Base-by-base conservation (phyloP, 1,139 yeast genomes). In the Kodamaea derodonti region DNA sequence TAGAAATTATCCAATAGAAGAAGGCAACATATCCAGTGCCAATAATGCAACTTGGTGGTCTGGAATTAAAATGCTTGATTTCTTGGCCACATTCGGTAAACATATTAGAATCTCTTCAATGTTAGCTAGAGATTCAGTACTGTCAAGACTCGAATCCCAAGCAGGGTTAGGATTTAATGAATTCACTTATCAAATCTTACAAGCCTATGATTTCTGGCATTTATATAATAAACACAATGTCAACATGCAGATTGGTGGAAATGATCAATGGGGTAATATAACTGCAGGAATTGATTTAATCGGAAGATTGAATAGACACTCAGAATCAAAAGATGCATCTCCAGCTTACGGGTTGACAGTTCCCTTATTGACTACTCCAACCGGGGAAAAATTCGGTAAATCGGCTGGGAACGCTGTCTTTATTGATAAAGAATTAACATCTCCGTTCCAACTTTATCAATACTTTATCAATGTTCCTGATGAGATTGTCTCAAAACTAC, bases 231-330 rank as follows among this genome's bases (percentile, higher is more conserved):
- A 72, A 12, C 64, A 76, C 26, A 62, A 67, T 3, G 94, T 92
- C 29, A 68, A 72, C 32, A 59, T 88, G 24, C 97, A 92, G 60
- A 78, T 94, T 17, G 99, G 99, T 12, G 99, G 99, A 7, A 88
- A 84, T 53, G 98, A 92, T 55, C 99, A 92, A 59, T 92, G 97
- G 92, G 99, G 99, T 1, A 92, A 92, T 51, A 94, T 94, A 42
- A 87, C 95, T 4, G 97, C 97, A 0, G 99, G 99, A 1, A 76
- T 86, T 32, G 98, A 92, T 52, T 67, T 94, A 39, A 87, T 92
- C 29, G 70, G 83, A 1, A 66, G 96, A 44, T 58, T 86, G 35
- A 18, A 6, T 9, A 18, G 9, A 18, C 22, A 18, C 35, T 31
- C 13, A 23, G 8, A 33, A 35, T 12, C 20, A 13, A 17, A 14